Evolutionary conservation across 768 basidiomycete genomes (phyloP).

Genomic region (Kwoniella mangroviensis): DNA sequence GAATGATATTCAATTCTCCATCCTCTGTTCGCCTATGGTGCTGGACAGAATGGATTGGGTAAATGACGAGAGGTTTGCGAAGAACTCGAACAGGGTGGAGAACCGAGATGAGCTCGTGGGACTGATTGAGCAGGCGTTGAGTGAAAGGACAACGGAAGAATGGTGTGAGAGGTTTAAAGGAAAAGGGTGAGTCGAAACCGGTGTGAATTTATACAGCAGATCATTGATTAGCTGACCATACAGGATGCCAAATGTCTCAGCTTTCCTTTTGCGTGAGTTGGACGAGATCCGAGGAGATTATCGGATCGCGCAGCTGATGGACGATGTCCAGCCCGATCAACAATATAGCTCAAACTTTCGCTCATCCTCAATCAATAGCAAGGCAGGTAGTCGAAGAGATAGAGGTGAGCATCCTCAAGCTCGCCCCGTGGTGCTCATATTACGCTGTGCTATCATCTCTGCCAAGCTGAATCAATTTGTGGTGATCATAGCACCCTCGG

Average conservation of each 20-base stretch:
- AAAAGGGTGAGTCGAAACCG: constrained; percentile 65
- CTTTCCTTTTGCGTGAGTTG: constrained; percentile 33
- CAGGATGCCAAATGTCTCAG: not conserved
- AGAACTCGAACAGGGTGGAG: constrained; percentile 74
- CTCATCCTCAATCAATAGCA: constrained; percentile 82
- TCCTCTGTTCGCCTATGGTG: constrained; percentile 65
- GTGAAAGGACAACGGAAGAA: constrained; percentile 66
- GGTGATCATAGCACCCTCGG: constrained; percentile 65
- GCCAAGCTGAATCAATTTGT: not conserved
- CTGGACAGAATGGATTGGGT: constrained; percentile 68
- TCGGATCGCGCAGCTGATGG: constrained; percentile 9
- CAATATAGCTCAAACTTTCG: constrained; percentile 84
- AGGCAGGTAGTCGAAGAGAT: constrained; percentile 76
- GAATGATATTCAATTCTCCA: constrained; percentile 81
- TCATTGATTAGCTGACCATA: constrained; percentile 19
- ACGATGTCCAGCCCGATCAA: constrained; percentile 70
- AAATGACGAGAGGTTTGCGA: constrained; percentile 69
- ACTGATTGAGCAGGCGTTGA: constrained; percentile 69
- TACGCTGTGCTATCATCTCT: no score
- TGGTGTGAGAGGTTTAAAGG: constrained; percentile 80
- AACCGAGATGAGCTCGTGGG: constrained; percentile 73
- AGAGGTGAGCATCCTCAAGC: constrained; percentile 70
- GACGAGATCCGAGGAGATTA: constrained; percentile 17
- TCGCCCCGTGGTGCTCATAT: no score
- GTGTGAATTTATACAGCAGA: no score